Evolutionary conservation across 345 rosid genomes (phyloP).

Genomic region (Cardamine resedifolia): DNA sequence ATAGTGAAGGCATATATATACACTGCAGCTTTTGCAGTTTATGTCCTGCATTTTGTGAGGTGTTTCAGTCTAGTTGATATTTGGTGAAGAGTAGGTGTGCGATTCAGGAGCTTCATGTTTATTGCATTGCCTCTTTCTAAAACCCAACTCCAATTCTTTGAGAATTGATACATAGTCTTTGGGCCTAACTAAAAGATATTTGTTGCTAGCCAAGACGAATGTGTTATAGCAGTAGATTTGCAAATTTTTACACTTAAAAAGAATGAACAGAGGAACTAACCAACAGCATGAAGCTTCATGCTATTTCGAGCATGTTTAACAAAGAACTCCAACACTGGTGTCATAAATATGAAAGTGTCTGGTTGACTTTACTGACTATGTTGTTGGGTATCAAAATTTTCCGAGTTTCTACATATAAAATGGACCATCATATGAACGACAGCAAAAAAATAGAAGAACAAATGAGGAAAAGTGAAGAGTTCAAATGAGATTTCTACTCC

Average conservation of each 20-base stretch:
- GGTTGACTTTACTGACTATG: neutral
- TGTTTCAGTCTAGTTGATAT: constrained; percentile 29
- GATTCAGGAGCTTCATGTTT: constrained; percentile 37
- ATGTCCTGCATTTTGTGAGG: constrained; percentile 19
- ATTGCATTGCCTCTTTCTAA: constrained; percentile 29
- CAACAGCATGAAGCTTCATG: constrained; percentile 1
- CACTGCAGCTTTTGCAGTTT: constrained; percentile 18
- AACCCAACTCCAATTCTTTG: constrained; percentile 14
- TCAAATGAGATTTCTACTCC: neutral
- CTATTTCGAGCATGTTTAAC: neutral
- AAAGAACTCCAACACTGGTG: neutral
- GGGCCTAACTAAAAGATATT: constrained; percentile 1
- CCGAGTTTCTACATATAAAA: constrained; percentile 14
- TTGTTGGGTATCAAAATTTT: constrained; percentile 19
- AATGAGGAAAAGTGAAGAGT: neutral
- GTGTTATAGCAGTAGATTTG: neutral
- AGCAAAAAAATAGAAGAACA: neutral
- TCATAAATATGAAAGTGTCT: neutral
- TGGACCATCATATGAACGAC: constrained; percentile 4
- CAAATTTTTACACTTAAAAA: neutral
- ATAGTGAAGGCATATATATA: constrained; percentile 26
- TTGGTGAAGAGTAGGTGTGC: constrained; percentile 55
- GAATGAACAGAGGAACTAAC: constrained; percentile 14
- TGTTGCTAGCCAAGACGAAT: constrained; percentile 8
- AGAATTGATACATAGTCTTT: neutral